Evolutionary conservation across 2,329 filamentous ascomycete genomes (phyloP).

Genomic region (Phaeosphaeria sp.): DNA sequence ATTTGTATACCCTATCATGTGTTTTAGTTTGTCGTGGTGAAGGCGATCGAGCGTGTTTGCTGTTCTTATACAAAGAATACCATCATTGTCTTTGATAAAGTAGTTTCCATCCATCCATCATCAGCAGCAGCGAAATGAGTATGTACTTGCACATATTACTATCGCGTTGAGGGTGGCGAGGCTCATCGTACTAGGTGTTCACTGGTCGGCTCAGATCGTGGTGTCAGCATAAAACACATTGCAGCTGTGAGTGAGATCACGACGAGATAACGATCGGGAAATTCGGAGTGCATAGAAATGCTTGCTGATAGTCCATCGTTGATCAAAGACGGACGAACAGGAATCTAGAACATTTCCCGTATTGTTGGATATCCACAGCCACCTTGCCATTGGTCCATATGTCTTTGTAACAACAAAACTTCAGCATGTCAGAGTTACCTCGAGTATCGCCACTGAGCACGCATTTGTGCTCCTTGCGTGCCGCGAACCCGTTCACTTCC

Average conservation of each 20-base stretch:
- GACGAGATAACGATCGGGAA: background rate
- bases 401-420: background rate
- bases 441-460: background rate
- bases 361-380: background rate
- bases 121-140: too few species aligned
- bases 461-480: background rate
- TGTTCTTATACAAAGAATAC: background rate
- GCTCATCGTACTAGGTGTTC: too few species aligned
- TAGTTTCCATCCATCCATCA: too few species aligned
- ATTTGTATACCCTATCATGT: slow-evolving; percentile 1
- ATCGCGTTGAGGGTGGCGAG: too few species aligned
- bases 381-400: background rate
- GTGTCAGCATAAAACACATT: background rate
- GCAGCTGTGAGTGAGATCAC: background rate
- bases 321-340: background rate
- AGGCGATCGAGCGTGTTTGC: background rate
- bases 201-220: too few species aligned
- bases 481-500: slow-evolving; percentile 3
- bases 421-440: background rate
- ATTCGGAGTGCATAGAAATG: background rate
- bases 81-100: too few species aligned
- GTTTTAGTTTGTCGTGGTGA: background rate
- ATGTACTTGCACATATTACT: too few species aligned
- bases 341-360: background rate
- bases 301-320: background rate